Evolutionary conservation across 1,284 basidiomycete genomes (phyloP).

Genomic region (Ustilago shanxiensis): DNA sequence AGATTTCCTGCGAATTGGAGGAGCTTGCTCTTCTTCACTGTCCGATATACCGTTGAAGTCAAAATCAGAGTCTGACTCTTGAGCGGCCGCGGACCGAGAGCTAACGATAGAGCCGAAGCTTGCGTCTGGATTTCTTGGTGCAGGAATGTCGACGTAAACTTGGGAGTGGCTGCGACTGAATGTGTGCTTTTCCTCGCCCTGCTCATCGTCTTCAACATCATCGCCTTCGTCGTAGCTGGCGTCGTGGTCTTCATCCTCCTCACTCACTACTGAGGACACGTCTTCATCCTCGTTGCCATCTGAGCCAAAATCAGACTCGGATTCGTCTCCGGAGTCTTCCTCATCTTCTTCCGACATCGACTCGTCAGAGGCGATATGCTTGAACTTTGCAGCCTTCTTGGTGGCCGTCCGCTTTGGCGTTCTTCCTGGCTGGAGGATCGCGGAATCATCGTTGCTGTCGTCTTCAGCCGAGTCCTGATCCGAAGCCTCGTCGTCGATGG

Average conservation of each 20-base stretch:
- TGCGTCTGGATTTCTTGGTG: slow-evolving; percentile 12
- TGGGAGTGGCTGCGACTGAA: background rate
- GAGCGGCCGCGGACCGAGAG: slow-evolving; percentile 16
- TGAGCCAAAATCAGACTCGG: slow-evolving; percentile 1
- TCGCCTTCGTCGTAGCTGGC: slow-evolving; percentile 23
- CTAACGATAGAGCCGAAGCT: slow-evolving; percentile 30
- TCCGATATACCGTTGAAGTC: slow-evolving; percentile 14
- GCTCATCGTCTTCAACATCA: slow-evolving; percentile 10
- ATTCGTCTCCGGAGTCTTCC: slow-evolving; percentile 13
- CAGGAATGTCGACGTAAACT: slow-evolving; percentile 18
- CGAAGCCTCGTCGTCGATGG: slow-evolving; percentile 21
- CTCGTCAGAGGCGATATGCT: slow-evolving; percentile 14
- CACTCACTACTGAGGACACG: slow-evolving; percentile 26
- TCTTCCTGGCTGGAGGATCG: slow-evolving; percentile 29
- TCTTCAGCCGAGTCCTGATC: slow-evolving; percentile 10
- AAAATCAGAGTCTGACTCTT: slow-evolving; percentile 35
- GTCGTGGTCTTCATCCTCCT: slow-evolving; percentile 6
- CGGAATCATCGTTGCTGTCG: slow-evolving; percentile 22
- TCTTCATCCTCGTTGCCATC: slow-evolving; percentile 26
- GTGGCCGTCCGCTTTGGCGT: background rate
- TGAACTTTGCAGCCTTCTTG: slow-evolving; percentile 2
- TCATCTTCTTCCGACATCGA: slow-evolving; percentile 17
- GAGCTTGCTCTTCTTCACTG: slow-evolving; percentile 31
- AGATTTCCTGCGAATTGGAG: slow-evolving; percentile 23
- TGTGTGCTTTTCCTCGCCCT: slow-evolving; percentile 2